Conservation (phyloP, 2,329 filamentous ascomycete genomes). For the Coniochaeta sp. region DNA sequence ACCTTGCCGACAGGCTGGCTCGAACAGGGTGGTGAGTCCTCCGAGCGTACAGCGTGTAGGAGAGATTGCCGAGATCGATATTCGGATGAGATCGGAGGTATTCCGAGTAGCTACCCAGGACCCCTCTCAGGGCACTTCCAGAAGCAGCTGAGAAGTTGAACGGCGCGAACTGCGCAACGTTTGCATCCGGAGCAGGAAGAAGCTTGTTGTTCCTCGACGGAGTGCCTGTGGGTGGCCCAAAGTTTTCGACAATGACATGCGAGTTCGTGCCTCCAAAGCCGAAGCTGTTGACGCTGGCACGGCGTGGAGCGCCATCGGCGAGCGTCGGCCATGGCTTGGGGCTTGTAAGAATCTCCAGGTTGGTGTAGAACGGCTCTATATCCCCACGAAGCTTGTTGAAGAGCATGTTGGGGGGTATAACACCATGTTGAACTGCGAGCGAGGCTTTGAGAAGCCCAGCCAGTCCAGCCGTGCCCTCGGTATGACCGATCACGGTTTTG, state of each 20-base stretch:
- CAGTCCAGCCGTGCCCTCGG: constrained; percentile 35
- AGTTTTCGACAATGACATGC: constrained; percentile 12
- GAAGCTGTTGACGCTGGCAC: constrained; percentile 24
- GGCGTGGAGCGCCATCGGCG: background rate
- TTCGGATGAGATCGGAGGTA: background rate
- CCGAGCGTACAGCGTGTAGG: background rate
- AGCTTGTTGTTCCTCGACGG: background rate
- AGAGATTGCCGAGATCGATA: background rate
- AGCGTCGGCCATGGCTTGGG: constrained; percentile 30
- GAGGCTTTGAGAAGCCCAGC: constrained; percentile 33
- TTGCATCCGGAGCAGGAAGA: background rate
- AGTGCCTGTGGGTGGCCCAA: background rate
- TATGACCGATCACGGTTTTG: constrained; percentile 34
- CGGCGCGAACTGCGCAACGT: background rate
- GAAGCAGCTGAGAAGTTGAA: background rate
- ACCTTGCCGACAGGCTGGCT: background rate
- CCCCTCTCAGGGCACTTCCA: background rate
- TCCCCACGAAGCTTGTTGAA: constrained; percentile 35
- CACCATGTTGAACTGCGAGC: constrained; percentile 27
- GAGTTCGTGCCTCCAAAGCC: constrained; percentile 28
- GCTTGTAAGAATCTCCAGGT: constrained; percentile 31
- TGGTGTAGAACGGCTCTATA: constrained; percentile 23
- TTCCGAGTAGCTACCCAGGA: background rate
- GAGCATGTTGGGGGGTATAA: constrained; percentile 30
- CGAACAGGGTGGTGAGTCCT: background rate